Conservation (phyloP, 164 flowering plant genomes). For the Piper longum region DNA sequence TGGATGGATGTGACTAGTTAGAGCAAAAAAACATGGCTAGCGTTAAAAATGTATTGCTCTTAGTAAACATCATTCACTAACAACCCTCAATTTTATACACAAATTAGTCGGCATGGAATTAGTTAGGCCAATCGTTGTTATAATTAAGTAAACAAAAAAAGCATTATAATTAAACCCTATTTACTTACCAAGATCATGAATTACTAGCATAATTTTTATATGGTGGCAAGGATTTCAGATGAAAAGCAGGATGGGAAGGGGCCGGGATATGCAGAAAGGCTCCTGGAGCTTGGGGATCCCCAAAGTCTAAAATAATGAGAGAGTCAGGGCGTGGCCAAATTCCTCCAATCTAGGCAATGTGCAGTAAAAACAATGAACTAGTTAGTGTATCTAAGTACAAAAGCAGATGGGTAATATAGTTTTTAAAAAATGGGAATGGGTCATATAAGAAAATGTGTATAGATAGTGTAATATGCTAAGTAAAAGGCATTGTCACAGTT, state of each 20-base stretch:
- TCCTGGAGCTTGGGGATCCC: conserved; percentile 5
- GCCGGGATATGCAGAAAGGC: conserved; percentile 1
- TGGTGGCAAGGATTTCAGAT: neutral
- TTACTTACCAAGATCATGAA: no score
- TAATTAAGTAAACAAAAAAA: no score
- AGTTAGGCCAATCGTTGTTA: no score
- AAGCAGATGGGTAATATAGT: neutral
- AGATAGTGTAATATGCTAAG: neutral
- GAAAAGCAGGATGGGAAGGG: neutral
- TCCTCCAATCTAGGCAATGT: conserved; percentile 7
- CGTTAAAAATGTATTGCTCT: no score
- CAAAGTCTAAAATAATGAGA: neutral
- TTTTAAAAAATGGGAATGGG: neutral
- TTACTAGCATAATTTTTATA: neutral
- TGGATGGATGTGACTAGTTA: no score
- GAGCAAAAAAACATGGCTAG: no score
- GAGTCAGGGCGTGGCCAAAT: conserved; percentile 2
- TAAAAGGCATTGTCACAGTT: neutral
- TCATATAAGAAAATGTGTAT: neutral
- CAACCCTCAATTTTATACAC: no score
- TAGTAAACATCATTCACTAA: no score
- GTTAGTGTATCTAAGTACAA: neutral
- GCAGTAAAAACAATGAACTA: neutral
- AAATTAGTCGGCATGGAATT: no score
- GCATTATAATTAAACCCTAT: no score